Evolutionary conservation across 768 basidiomycete species (phyloP).

Genomic region (Daedalea quercina): DNA sequence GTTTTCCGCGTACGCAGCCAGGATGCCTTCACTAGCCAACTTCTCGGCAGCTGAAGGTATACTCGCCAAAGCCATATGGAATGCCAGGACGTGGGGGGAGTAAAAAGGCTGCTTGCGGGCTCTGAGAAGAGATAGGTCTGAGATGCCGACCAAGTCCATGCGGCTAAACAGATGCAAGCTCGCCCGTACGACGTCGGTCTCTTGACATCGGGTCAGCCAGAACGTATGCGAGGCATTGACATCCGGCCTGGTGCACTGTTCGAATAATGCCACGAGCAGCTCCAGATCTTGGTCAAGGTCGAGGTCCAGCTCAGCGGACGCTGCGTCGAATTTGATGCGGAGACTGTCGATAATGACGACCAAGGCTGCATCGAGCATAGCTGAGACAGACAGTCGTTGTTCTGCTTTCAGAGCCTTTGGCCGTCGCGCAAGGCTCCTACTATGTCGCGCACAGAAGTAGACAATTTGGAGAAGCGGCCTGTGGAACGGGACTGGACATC

Average conservation of each 20-base stretch:
- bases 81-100: constrained; percentile 70
- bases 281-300: constrained; percentile 80
- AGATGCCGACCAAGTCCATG: constrained; percentile 63
- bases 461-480: constrained; percentile 71
- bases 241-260: constrained; percentile 67
- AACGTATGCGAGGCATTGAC: constrained; percentile 59
- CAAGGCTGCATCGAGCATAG: constrained; percentile 56
- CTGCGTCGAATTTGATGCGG: constrained; percentile 58
- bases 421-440: constrained; percentile 41
- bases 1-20: constrained; percentile 81
- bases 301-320: constrained; percentile 45
- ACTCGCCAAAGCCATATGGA: constrained; percentile 81
- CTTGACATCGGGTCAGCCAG: constrained; percentile 80
- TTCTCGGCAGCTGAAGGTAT: constrained; percentile 75
- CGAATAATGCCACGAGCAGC: constrained; percentile 74
- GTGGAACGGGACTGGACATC: constrained; percentile 66
- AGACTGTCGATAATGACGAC: constrained; percentile 63
- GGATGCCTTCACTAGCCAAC: constrained; percentile 75
- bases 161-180: constrained; percentile 70
- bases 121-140: constrained; percentile 58
- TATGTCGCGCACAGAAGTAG: constrained; percentile 69
- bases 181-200: constrained; percentile 68
- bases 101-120: constrained; percentile 63
- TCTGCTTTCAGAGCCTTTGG: constrained; percentile 50
- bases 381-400: constrained; percentile 51